Conservation (phyloP, 768 basidiomycete genomes). For the Cytidiella melzeri region DNA sequence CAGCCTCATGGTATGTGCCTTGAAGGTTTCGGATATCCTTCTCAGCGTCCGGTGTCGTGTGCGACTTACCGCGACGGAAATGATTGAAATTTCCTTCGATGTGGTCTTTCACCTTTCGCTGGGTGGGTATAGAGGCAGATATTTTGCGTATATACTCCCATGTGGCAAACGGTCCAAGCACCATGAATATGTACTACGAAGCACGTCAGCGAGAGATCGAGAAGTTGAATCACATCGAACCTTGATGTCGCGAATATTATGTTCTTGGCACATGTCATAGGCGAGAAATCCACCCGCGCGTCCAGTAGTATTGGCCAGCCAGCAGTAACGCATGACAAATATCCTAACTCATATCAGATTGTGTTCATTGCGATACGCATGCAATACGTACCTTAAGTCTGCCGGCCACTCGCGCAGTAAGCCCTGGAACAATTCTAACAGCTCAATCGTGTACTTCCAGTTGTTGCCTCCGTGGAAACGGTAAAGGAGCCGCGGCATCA, state of each 20-base stretch:
- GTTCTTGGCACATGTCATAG: conserved; percentile 1
- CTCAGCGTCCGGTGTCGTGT: neutral
- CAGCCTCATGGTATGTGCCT: no score
- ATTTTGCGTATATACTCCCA: no score
- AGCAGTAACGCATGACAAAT: no score
- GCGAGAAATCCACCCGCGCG: neutral
- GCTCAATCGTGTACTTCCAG: conserved; percentile 25
- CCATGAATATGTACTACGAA: conserved; percentile 3
- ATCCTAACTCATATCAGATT: no score
- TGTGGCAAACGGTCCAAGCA: conserved; percentile 2
- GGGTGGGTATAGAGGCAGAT: no score
- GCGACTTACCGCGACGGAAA: conserved; percentile 4
- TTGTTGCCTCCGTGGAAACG: no score
- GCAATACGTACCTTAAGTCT: no score
- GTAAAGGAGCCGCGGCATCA: conserved; percentile 21
- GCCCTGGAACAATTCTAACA: conserved; percentile 23
- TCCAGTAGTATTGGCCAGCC: conserved; percentile 8
- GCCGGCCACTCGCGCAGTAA: conserved; percentile 24
- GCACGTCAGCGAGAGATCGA: neutral
- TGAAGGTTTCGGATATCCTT: neutral
- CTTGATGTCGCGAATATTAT: no score
- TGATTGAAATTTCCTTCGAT: conserved; percentile 5
- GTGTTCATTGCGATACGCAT: no score
- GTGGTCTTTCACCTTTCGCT: conserved; percentile 5
- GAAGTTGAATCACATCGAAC: neutral